Percentiles rank a stretch among this genome's conserved stretches.
Evolutionary conservation across 2,329 filamentous ascomycete species (phyloP).

Genomic region (Parascedosporium putredinis): DNA sequence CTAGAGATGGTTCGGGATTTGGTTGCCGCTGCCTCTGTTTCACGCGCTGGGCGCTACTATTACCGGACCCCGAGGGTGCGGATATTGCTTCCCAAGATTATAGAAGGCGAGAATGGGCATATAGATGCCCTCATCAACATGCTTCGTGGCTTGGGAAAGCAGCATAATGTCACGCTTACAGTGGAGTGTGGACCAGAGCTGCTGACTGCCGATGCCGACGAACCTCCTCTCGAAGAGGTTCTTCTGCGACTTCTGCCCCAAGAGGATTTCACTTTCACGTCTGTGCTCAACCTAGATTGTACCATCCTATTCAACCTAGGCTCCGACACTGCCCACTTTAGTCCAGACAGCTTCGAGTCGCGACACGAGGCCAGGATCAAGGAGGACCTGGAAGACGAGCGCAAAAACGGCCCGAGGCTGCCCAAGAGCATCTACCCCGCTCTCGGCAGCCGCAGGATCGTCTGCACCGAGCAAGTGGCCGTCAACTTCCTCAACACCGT

Average conservation of each 20-base stretch:
- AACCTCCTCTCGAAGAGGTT: slow-evolving; percentile 15
- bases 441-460: slow-evolving; percentile 20
- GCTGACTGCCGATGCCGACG: slow-evolving; percentile 12
- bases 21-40: slow-evolving; percentile 24
- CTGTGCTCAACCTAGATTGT: slow-evolving; percentile 29
- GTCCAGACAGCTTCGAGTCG: slow-evolving; percentile 11
- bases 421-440: slow-evolving; percentile 22
- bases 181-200: slow-evolving; percentile 17
- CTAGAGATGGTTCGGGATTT: slow-evolving; percentile 20
- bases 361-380: slow-evolving; percentile 4
- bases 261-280: slow-evolving; percentile 22
- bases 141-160: slow-evolving; percentile 17
- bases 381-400: slow-evolving; percentile 12
- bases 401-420: slow-evolving; percentile 13
- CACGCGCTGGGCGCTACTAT: slow-evolving; percentile 20
- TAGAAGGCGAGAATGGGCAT: slow-evolving; percentile 17
- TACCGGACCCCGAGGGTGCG: slow-evolving; percentile 25
- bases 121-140: slow-evolving; percentile 22
- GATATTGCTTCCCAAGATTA: slow-evolving; percentile 24
- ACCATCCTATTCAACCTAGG: slow-evolving; percentile 29
- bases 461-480: slow-evolving; percentile 28
- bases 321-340: slow-evolving; percentile 27
- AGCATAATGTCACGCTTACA: slow-evolving; percentile 20
- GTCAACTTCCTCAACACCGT: slow-evolving; percentile 26
- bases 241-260: slow-evolving; percentile 20